Conservation (phyloP, 176 grass and related monocot species). For the Carex myosuroides region DNA sequence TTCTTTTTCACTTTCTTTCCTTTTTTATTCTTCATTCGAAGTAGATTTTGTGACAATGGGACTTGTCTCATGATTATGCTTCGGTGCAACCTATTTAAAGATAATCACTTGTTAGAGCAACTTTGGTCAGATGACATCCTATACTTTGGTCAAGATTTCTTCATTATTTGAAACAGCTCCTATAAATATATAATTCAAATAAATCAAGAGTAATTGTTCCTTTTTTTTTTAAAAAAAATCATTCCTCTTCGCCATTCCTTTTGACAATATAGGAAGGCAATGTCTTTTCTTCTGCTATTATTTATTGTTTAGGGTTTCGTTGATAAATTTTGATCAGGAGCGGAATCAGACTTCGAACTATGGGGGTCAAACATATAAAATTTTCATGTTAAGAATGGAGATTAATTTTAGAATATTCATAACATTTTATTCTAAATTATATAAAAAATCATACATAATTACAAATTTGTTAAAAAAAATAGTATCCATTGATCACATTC, state of each 20-base stretch:
- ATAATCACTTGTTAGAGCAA: background rate
- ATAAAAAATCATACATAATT: no score
- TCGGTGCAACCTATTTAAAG: background rate
- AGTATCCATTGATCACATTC: no score
- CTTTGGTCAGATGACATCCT: background rate
- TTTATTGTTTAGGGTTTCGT: background rate
- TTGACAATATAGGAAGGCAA: background rate
- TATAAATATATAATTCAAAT: background rate
- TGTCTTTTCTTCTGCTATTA: background rate
- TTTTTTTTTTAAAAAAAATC: background rate
- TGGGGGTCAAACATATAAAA: no score
- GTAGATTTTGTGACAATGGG: constrained; percentile 3
- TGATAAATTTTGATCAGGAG: no score
- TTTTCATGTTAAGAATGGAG: no score
- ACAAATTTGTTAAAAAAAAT: no score
- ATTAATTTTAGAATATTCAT: no score
- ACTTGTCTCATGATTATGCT: background rate
- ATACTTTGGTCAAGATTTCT: background rate
- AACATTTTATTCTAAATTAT: no score
- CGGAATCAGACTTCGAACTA: no score
- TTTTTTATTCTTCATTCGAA: background rate
- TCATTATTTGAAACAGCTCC: background rate
- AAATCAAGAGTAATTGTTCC: background rate
- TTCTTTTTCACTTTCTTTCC: background rate
- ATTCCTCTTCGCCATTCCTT: background rate